Evolutionary conservation across 2,329 filamentous ascomycete species (phyloP).

Genomic region (Alternaria atra): DNA sequence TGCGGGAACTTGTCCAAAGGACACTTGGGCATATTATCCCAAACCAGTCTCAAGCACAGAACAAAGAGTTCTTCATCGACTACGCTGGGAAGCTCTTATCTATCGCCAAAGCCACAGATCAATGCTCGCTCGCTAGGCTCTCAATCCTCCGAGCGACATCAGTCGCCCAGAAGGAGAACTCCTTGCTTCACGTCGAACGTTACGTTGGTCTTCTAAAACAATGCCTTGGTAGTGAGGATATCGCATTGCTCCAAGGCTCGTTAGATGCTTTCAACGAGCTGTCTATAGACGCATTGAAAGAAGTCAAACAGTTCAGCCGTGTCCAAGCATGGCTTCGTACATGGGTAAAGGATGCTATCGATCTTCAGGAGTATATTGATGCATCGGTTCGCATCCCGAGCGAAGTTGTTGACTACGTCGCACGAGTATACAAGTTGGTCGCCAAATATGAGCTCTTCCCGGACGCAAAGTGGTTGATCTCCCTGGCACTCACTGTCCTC

Average conservation of each 20-base stretch:
- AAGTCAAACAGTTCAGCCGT: slow-evolving; percentile 25
- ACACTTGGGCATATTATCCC: slow-evolving; percentile 43
- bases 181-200: slow-evolving; percentile 30
- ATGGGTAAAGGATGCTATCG: slow-evolving; percentile 33
- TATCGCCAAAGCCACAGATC: slow-evolving; percentile 28
- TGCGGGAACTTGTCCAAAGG: slow-evolving; percentile 38
- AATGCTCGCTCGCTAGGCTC: slow-evolving; percentile 33
- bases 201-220: slow-evolving; percentile 36
- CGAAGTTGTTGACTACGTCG: slow-evolving; percentile 28
- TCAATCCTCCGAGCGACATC: slow-evolving; percentile 40
- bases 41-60: slow-evolving; percentile 47
- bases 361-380: slow-evolving; percentile 30
- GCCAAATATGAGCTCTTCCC: slow-evolving; percentile 38
- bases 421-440: slow-evolving; percentile 30
- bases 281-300: slow-evolving; percentile 24
- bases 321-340: slow-evolving; percentile 29
- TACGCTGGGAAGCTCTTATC: slow-evolving; percentile 34
- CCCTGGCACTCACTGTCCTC: slow-evolving; percentile 33
- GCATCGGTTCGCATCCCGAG: slow-evolving; percentile 13
- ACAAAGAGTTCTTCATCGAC: slow-evolving; percentile 41
- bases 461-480: slow-evolving; percentile 30
- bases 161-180: slow-evolving; percentile 32
- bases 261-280: slow-evolving; percentile 44
- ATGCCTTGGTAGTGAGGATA: slow-evolving; percentile 25
- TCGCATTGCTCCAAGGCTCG: slow-evolving; percentile 22